These are phyloP conservation scores for Lecanicillium sp. DNA, from an alignment of 2,329 filamentous ascomycete genomes.

Conservation along the genomic window DNA sequence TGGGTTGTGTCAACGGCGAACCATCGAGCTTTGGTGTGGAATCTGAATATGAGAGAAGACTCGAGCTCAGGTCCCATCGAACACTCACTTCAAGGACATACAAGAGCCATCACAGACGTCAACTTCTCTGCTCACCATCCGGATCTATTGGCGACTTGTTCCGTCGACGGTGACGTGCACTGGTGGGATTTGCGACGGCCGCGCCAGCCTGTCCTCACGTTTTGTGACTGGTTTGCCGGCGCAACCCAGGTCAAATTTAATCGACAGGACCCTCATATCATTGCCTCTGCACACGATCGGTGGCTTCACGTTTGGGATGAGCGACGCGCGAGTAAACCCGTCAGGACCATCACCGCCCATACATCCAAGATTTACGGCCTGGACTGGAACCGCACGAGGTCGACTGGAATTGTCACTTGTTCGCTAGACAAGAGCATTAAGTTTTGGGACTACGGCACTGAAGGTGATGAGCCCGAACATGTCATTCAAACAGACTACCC, in stretches of 20 bases:
- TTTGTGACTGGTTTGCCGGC: slow-evolving; percentile 88
- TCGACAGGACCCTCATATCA: slow-evolving; percentile 72
- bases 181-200: slow-evolving; percentile 81
- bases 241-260: slow-evolving; percentile 96
- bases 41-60: slow-evolving; percentile 71
- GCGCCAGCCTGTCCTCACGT: slow-evolving; percentile 65
- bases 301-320: slow-evolving; percentile 88
- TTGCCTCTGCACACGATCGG: slow-evolving; percentile 85
- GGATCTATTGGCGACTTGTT: slow-evolving; percentile 81
- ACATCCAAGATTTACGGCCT: slow-evolving; percentile 91
- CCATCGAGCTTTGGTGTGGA: slow-evolving; percentile 91
- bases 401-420: slow-evolving; percentile 72
- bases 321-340: slow-evolving; percentile 65
- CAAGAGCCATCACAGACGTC: slow-evolving; percentile 86
- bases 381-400: slow-evolving; percentile 79
- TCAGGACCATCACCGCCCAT: slow-evolving; percentile 81
- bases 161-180: slow-evolving; percentile 87
- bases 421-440: slow-evolving; percentile 89
- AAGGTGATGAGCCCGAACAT: slow-evolving; percentile 59
- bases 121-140: slow-evolving; percentile 93
- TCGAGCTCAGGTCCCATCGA: slow-evolving; percentile 66
- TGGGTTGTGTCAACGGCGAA: slow-evolving; percentile 95
- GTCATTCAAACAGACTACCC: slow-evolving; percentile 78
- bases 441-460: slow-evolving; percentile 72
- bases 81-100: slow-evolving; percentile 75